Evolutionary conservation across 2,329 filamentous ascomycete species (phyloP).

Genomic region (Neoscytalidium dimidiatum): DNA sequence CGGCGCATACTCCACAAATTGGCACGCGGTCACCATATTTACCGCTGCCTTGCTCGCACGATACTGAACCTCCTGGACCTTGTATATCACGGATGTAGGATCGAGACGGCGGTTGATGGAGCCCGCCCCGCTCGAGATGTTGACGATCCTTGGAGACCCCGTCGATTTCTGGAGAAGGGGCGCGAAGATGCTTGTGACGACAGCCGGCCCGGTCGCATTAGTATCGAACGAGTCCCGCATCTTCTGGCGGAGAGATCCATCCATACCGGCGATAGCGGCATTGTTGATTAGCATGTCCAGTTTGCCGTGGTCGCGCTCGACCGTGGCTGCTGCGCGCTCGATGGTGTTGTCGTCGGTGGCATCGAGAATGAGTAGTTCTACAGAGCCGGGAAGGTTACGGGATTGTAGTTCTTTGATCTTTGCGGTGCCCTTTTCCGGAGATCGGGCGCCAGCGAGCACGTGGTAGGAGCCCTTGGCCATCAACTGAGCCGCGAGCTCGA

Average conservation of each 20-base stretch:
- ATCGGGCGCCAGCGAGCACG: constrained; percentile 26
- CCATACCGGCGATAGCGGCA: constrained; percentile 48
- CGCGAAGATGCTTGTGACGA: constrained; percentile 28
- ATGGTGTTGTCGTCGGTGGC: constrained; percentile 47
- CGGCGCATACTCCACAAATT: constrained; percentile 27
- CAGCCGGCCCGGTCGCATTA: constrained; percentile 31
- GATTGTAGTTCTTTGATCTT: constrained; percentile 30
- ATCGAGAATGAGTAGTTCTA: constrained; percentile 46
- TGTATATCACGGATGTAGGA: constrained; percentile 30
- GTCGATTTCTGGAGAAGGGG: constrained; percentile 20
- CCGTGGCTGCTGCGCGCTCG: constrained; percentile 33
- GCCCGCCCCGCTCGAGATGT: constrained; percentile 38
- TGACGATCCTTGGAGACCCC: constrained; percentile 35
- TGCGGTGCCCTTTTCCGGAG: constrained; percentile 27
- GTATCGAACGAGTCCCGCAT: constrained; percentile 27
- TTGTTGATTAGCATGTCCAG: constrained; percentile 47
- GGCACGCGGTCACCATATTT: constrained; percentile 40
- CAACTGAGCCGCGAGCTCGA: constrained; percentile 43
- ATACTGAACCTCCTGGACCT: constrained; percentile 32
- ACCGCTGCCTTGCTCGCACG: constrained; percentile 41
- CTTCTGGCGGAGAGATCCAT: constrained; percentile 21
- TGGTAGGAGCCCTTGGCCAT: constrained; percentile 40
- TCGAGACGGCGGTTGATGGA: constrained; percentile 34
- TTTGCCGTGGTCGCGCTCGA: constrained; percentile 34
- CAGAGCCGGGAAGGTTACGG: constrained; percentile 30